phyloP scores from a whole-genome alignment of 805 yeast species.

The Komagataella ulmi region DNA sequence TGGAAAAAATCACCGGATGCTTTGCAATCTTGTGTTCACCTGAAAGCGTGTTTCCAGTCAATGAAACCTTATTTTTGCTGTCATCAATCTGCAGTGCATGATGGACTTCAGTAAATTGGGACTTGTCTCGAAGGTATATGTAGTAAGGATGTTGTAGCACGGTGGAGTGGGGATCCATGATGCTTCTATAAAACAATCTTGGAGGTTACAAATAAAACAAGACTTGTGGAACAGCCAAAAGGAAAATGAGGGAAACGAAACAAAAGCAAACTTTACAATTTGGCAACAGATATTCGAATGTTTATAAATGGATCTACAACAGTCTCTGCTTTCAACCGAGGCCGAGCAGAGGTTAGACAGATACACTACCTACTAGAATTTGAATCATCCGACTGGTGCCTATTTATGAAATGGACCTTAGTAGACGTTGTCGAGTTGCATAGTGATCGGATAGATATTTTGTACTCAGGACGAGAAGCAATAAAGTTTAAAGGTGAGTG shows the following conservation, averaged over 20 bases:
- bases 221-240: background rate
- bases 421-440: background rate
- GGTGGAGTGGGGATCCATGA: background rate
- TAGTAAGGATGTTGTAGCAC: conserved; percentile 1
- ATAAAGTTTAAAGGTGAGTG: background rate
- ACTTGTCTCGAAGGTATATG: background rate
- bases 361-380: background rate
- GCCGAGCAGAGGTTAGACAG: background rate
- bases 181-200: background rate
- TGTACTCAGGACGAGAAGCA: background rate
- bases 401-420: background rate
- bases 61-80: conserved; percentile 2
- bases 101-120: background rate
- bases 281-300: background rate
- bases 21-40: conserved; percentile 4
- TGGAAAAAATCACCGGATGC: conserved; percentile 4
- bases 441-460: background rate
- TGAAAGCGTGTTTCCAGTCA: conserved; percentile 5
- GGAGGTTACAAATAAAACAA: background rate
- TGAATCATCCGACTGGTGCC: background rate
- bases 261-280: background rate
- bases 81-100: background rate
- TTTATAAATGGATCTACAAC: no score
- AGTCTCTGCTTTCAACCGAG: background rate
- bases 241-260: background rate